Conservation (phyloP, 768 basidiomycete species). For the Hygrophorus pudorinus region DNA sequence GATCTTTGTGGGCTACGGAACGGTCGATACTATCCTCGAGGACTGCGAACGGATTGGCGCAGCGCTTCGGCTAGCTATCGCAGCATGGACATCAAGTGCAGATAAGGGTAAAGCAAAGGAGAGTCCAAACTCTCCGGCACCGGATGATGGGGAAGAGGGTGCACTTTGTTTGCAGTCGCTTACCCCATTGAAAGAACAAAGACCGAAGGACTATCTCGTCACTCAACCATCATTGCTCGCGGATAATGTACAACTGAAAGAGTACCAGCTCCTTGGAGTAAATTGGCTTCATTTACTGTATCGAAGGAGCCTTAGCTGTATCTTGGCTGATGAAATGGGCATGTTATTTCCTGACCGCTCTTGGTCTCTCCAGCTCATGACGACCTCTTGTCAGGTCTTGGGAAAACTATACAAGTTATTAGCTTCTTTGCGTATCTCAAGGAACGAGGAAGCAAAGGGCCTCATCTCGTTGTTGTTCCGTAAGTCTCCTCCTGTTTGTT, state of each 20-base stretch:
- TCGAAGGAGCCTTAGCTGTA: slow-evolving; percentile 74
- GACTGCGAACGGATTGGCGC: slow-evolving; percentile 83
- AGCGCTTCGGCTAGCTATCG: slow-evolving; percentile 61
- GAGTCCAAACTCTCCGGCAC: slow-evolving; percentile 13
- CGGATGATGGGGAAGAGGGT: slow-evolving; percentile 45
- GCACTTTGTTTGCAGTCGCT: slow-evolving; percentile 48
- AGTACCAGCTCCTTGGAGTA: slow-evolving; percentile 94
- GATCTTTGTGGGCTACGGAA: slow-evolving; percentile 77
- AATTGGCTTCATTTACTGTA: slow-evolving; percentile 95
- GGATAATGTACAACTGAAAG: slow-evolving; percentile 72
- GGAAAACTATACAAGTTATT: slow-evolving; percentile 98
- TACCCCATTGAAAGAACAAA: slow-evolving; percentile 27
- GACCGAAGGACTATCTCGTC: slow-evolving; percentile 56
- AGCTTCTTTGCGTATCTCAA: slow-evolving; percentile 89
- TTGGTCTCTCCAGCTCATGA: slow-evolving; percentile 6
- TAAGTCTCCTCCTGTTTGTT: slow-evolving; percentile 31
- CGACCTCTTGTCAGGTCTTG: slow-evolving; percentile 54
- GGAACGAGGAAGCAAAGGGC: slow-evolving; percentile 67
- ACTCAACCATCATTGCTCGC: slow-evolving; percentile 63
- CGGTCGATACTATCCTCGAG: slow-evolving; percentile 82
- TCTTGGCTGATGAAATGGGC: slow-evolving; percentile 99
- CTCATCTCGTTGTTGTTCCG: slow-evolving; percentile 94
- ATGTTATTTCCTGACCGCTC: slow-evolving; percentile 18
- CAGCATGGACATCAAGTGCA: slow-evolving; percentile 55
- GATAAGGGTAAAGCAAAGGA: slow-evolving; percentile 31